Percentiles rank a stretch among this genome's conserved stretches.
phyloP scores from a whole-genome alignment of 2,329 filamentous ascomycete species.

The Fusarium sterilihyphosum region DNA sequence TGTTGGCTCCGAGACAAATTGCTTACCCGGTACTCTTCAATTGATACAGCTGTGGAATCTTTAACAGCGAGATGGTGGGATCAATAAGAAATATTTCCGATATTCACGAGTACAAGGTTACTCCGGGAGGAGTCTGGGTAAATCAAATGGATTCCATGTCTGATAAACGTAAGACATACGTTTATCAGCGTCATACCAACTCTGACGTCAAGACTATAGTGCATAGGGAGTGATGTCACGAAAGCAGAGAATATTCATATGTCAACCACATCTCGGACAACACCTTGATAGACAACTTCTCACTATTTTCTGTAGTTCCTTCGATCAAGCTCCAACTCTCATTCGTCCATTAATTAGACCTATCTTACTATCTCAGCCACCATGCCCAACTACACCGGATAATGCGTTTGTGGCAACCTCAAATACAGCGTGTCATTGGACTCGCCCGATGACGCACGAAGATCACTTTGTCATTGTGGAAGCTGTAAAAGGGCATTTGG shows the following conservation, averaged over 20 bases:
- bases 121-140: rapidly evolving
- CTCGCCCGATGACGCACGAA: slow-evolving; percentile 19
- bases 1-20: too few species aligned
- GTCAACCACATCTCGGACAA: neutral
- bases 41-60: rapidly evolving
- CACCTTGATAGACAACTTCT: neutral
- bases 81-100: rapidly evolving
- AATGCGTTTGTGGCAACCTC: slow-evolving; percentile 24
- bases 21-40: neutral
- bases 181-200: neutral
- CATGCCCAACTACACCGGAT: slow-evolving; percentile 19
- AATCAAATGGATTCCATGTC: rapidly evolving
- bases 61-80: rapidly evolving
- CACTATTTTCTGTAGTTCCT: neutral
- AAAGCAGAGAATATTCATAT: rapidly evolving
- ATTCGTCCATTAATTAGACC: neutral
- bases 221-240: too few species aligned
- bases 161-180: neutral
- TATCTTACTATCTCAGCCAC: neutral
- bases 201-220: slow-evolving; percentile 19
- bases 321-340: rapidly evolving
- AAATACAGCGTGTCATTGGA: slow-evolving; percentile 15
- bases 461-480: slow-evolving; percentile 13
- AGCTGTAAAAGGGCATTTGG: slow-evolving; percentile 24
- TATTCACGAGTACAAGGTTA: rapidly evolving